Base-by-base conservation (phyloP, 352 stramenopile genomes). In the Pythium guiyangense region DNA sequence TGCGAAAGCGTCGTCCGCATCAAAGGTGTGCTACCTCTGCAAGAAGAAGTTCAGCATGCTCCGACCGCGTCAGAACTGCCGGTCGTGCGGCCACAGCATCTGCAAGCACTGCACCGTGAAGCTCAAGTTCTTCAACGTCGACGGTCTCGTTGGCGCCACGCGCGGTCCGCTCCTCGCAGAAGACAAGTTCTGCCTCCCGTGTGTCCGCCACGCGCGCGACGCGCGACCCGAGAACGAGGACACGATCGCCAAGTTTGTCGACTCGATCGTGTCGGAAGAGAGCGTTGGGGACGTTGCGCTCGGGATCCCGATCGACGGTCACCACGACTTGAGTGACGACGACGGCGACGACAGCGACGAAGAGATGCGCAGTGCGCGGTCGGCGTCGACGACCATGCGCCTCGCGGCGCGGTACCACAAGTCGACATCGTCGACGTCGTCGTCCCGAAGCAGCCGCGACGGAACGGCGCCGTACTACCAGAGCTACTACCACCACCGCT, bases 31-130 rank as follows among this genome's bases (percentile, higher is more conserved):
- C 22, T 58, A 59, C 34, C 49, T 63, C 9, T 60, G 54, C 54
- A 45, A 52, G 43, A 60, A 60, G 54, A 52, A 53, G 44, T 60
- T 60, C 20, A 52, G 54, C 25, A 35, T 54, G 31, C 20, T 60
- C 11, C 54, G 44, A 17, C 11, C 20, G 44, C 54, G 44, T 1
- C 54, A 52, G 29, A 45, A 46, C 35, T 60, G 54, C 44, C 54
- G 45, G n/a, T 25, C 34, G 17, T 60, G 54, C 15, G 54, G 45
- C 44, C 54, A 60, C n/a, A 40, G 26, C 20, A 40, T 54, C 44
- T 63, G 57, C 31, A 57, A 48, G 25, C 20, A 58, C 39, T 63
- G 57, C n/a, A 63, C 43, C 1, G 26, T 63, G 27, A 63, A 59
- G 40, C 49, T 63, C 27, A 48, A 48, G 22, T 57, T 62, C 39